Evolutionary conservation across 257 asterid genomes (phyloP), one percentile per base, ranked within the genome.

Genomic region (Solanum chaucha): DNA sequence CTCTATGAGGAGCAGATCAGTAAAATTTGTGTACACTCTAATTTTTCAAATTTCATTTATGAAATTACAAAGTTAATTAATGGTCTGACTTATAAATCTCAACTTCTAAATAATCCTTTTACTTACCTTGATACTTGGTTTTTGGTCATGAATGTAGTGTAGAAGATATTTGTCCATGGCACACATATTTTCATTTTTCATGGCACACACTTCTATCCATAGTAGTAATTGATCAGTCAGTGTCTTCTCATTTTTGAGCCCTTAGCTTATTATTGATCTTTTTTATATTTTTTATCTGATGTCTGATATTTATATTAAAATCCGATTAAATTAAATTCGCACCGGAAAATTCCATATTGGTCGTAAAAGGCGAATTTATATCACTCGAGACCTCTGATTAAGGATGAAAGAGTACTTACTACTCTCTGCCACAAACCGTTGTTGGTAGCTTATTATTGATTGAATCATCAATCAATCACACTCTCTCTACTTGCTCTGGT

Each of bases 301-400:
- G n/a, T 55, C 1, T 48, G 55, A 17, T 17, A 17, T 5, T 48
- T 6, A 19, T 0, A 3, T 20, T 55, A 0, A 8, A 55, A 0
- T 0, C 0, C 1, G 64, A 55, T 3, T 55, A 55, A 55, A 55
- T 55, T 0, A 0, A 3, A 51, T 51, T 51, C 1, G 0, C 3
- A 9, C 0, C 0, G 22, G 0, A 17, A 55, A 55, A 2, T 55
- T 0, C 0, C 19, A 46, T 46, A 46, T 46, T 46, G 17, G 0
- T 12, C 4, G 34, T 32, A 32, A 44, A 46, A 46, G 17, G 2
- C 1, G 2, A 46, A 46, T 46, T 46, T 46, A 44, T 44, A 4
- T 4, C 51, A 44, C 0, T 55, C 4, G 0, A 55, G 8, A 55
- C 0, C 1, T 19, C 10, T 55, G 0, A 55, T 55, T 55, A 55